Evolutionary conservation across 2,329 filamentous ascomycete genomes (phyloP).

Genomic region (Fusarium nelsonii): DNA sequence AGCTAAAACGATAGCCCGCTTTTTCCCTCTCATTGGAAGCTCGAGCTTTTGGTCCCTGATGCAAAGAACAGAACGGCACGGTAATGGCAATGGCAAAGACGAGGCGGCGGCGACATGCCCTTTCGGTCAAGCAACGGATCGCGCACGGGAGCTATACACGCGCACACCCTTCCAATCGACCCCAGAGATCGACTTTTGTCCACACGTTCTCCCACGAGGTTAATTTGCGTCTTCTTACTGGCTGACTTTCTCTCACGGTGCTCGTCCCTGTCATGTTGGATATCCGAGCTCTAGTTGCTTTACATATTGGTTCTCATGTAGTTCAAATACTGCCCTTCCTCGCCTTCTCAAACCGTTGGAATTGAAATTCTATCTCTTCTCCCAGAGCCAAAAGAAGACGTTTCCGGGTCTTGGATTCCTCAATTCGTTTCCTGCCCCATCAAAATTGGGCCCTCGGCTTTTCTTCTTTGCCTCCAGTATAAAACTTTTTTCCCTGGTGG

Average conservation of each 20-base stretch:
- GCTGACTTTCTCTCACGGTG: slow-evolving; percentile 33
- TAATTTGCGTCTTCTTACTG: slow-evolving; percentile 42
- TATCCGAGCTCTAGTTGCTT: slow-evolving; percentile 30
- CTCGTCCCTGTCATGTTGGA: slow-evolving; percentile 29
- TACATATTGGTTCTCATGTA: slow-evolving; percentile 25
- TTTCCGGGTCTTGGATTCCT: slow-evolving; percentile 25
- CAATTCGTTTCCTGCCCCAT: slow-evolving; percentile 11
- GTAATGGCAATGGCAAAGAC: slow-evolving; percentile 5
- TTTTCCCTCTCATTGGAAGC: slow-evolving; percentile 12
- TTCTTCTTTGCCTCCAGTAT: slow-evolving; percentile 26
- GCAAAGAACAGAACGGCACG: not conserved
- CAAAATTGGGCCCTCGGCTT: slow-evolving; percentile 12
- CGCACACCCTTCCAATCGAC: slow-evolving; percentile 28
- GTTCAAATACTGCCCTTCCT: slow-evolving; percentile 48
- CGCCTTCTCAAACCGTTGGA: slow-evolving; percentile 19
- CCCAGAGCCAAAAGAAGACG: slow-evolving; percentile 26
- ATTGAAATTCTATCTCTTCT: slow-evolving; percentile 6
- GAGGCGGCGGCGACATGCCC: slow-evolving; percentile 36
- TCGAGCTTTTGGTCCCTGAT: slow-evolving; percentile 30
- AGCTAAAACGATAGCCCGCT: slow-evolving; percentile 26
- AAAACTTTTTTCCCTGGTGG: slow-evolving; percentile 25
- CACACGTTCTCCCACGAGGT: slow-evolving; percentile 49
- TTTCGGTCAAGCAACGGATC: slow-evolving; percentile 34
- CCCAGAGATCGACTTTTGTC: slow-evolving; percentile 43
- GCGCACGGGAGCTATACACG: slow-evolving; percentile 31